Base-by-base conservation (phyloP, 768 basidiomycete genomes). In the Zangia roseola region DNA sequence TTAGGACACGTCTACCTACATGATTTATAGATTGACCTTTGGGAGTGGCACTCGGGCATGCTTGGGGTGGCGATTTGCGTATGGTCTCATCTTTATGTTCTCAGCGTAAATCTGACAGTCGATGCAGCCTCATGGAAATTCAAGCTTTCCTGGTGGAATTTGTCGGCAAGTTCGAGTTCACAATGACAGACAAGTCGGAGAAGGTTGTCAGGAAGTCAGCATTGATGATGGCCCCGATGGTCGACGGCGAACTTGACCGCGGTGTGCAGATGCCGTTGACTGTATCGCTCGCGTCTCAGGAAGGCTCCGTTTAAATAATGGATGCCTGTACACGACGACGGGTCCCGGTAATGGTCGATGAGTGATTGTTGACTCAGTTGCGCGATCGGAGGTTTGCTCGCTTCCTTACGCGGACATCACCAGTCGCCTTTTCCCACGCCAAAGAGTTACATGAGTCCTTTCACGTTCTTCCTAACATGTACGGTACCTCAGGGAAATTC, bases 61-160 rank as follows among this genome's bases (percentile, higher is more conserved):
- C 45, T 41, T 67, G 14, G 65, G 62, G 21, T 65, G 64, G 60
- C 62, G 60, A 13, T 56, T 67, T 37, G 65, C 60, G 65, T 65
- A 28, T 45, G 58, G 37, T 20, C 14, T 33, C 14, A 10, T 33
- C 9, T 28, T n/a, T 36, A 6, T n/a, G 6, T 10, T 12, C 16
- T 19, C 37, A 37, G n/a, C n/a, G 6, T 6, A 17, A 36, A 6
- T 12, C 24, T 51, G 19, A 42, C 24, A 13, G 10, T 10, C 40
- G 17, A 6, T 19, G 13, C 51, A 70, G 70, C 2, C 51, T 81
- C 4, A 53, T 73, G 20, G 80, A 84, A 56, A 56, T 83, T 3
- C 82, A 84, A 51, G 71, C 74, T 0, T 80, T 84, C 65, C 53
- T 83, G 17, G 69, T 74, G 13, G 79, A 80, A 53, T 63, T 83